phyloP scores from a whole-genome alignment of 179 eudicot genomes.

The Silene coronaria region DNA sequence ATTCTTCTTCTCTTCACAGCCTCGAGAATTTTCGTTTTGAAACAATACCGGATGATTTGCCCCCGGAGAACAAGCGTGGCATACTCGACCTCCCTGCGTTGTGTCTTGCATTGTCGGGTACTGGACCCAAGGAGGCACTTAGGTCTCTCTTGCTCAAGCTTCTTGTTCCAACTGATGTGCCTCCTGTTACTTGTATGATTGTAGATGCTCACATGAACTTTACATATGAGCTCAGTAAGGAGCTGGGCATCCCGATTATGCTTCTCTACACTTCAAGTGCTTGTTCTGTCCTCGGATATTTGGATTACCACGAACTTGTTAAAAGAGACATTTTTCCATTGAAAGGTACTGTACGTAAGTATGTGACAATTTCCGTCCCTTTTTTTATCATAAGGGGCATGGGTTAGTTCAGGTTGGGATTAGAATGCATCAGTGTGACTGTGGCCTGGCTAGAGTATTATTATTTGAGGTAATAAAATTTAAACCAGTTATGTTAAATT shows the following conservation, averaged over 20 bases:
- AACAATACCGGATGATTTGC: slow-evolving; percentile 33
- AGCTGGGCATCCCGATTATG: slow-evolving; percentile 30
- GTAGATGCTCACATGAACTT: slow-evolving; percentile 22
- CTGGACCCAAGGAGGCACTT: neutral
- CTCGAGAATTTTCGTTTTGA: slow-evolving; percentile 24
- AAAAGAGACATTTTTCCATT: slow-evolving; percentile 33
- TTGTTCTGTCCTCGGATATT: slow-evolving; percentile 35
- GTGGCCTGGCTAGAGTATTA: too few relatives aligned
- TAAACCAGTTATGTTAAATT: too few relatives aligned
- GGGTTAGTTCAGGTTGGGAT: too few relatives aligned
- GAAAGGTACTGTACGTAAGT: too few relatives aligned
- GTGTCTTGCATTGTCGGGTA: neutral
- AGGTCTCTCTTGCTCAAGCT: slow-evolving; percentile 16
- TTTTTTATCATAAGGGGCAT: too few relatives aligned
- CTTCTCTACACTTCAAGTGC: slow-evolving; percentile 39
- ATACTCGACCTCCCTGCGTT: slow-evolving; percentile 14
- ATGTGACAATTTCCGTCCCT: too few relatives aligned
- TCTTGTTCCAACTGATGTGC: slow-evolving; percentile 3
- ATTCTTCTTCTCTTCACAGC: slow-evolving; percentile 5
- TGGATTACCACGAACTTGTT: slow-evolving; percentile 31
- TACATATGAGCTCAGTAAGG: slow-evolving; percentile 18
- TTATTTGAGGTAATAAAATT: too few relatives aligned
- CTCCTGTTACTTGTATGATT: slow-evolving; percentile 18
- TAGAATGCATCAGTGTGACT: too few relatives aligned
- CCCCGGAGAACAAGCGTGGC: slow-evolving; percentile 21